Conservation (phyloP, 306 rosid species). For the Lagenaria siceraria region DNA sequence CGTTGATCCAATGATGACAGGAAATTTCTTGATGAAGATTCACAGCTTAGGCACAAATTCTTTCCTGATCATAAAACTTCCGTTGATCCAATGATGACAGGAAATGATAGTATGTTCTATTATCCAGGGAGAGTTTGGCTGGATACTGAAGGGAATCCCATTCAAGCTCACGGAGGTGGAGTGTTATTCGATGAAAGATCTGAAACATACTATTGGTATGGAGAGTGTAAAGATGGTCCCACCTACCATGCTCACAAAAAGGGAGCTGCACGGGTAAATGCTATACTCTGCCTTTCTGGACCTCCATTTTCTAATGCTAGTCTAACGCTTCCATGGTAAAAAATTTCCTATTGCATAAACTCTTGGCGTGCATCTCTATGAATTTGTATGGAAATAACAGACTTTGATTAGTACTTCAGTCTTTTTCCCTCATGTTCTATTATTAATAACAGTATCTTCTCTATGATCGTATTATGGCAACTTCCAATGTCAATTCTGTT, state of each 20-base stretch:
- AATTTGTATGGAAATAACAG: not conserved
- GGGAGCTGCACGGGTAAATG: constrained; percentile 87
- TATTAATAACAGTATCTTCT: not conserved
- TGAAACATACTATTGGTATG: constrained; percentile 87
- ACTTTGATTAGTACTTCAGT: not conserved
- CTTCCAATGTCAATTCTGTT: not conserved
- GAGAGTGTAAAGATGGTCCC: constrained; percentile 90
- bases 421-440: not conserved
- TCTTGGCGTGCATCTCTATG: not conserved
- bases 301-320: not conserved
- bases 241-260: constrained; percentile 79
- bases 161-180: constrained; percentile 99
- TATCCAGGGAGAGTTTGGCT: constrained; percentile 86
- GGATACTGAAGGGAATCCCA: constrained; percentile 83
- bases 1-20: constrained; percentile 44
- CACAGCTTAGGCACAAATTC: constrained; percentile 63
- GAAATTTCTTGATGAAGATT: constrained; percentile 72
- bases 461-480: not conserved
- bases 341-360: not conserved
- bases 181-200: constrained; percentile 50
- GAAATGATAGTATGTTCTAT: constrained; percentile 51
- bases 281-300: constrained; percentile 3
- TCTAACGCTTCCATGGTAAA: not conserved
- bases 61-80: constrained; percentile 59
- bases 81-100: constrained; percentile 44